phyloP scores from a whole-genome alignment of 306 rosid species.

The Vachellia pachyceras region DNA sequence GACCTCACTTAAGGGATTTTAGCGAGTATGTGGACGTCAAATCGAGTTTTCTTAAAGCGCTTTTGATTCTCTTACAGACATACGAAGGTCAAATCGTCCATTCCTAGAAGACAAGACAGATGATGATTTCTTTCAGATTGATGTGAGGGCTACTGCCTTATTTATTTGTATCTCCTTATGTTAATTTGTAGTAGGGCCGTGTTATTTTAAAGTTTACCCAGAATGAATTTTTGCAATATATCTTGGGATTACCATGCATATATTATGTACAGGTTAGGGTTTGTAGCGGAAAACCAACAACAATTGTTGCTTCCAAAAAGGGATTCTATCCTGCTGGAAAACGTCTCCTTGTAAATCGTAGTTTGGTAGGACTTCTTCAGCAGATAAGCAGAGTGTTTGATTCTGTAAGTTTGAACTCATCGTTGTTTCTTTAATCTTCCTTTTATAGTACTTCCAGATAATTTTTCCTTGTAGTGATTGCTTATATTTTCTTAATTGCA shows the following conservation, averaged over 20 bases:
- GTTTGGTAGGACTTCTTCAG: slow-evolving; percentile 86
- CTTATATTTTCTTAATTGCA: background rate
- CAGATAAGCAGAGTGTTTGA: slow-evolving; percentile 94
- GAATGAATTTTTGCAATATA: background rate
- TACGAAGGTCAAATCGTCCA: slow-evolving; percentile 87
- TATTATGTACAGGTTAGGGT: slow-evolving; percentile 69
- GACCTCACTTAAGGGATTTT: background rate
- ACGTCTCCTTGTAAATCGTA: slow-evolving; percentile 67
- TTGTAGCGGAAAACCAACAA: slow-evolving; percentile 93
- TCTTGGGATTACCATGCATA: slow-evolving; percentile 31
- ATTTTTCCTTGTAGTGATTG: background rate
- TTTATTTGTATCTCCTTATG: slow-evolving; percentile 1
- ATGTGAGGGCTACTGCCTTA: slow-evolving; percentile 56
- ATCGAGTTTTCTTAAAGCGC: background rate
- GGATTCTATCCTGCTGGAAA: slow-evolving; percentile 98
- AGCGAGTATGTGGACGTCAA: background rate
- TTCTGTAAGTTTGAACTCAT: slow-evolving; percentile 59
- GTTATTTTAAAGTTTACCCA: slow-evolving; percentile 1
- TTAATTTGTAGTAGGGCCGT: slow-evolving; percentile 15
- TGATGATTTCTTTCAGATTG: slow-evolving; percentile 94
- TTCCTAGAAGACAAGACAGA: slow-evolving; percentile 85
- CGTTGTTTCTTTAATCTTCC: background rate
- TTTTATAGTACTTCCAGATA: background rate
- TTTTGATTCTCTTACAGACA: slow-evolving; percentile 59
- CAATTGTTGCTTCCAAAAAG: slow-evolving; percentile 76